Evolutionary conservation across 441 rosid genomes (phyloP).

Genomic region (Populus hybrid): DNA sequence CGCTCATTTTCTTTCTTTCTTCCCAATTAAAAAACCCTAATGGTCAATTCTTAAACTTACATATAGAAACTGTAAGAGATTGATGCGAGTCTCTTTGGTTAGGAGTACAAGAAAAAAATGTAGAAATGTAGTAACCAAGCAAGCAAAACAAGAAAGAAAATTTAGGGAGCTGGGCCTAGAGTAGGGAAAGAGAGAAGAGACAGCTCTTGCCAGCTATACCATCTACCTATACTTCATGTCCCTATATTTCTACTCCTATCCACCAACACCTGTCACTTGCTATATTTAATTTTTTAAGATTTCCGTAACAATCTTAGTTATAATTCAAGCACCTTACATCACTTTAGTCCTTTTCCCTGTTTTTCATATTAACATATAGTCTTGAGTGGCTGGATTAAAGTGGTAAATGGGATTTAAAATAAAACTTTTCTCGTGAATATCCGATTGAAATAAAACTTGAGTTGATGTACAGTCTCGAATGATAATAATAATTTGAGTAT

Average conservation of each 20-base stretch:
- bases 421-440: too few species aligned
- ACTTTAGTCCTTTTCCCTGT: neutral
- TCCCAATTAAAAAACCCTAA: constrained; percentile 20
- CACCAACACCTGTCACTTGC: constrained; percentile 11
- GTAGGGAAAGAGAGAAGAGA: constrained; percentile 18
- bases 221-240: constrained; percentile 18
- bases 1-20: constrained; percentile 49
- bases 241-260: constrained; percentile 3
- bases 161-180: constrained; percentile 1
- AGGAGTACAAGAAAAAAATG: constrained; percentile 1
- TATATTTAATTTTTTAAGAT: neutral
- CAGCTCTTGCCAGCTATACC: constrained; percentile 46
- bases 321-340: neutral
- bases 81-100: neutral
- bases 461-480: too few species aligned
- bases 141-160: neutral
- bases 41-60: constrained; percentile 1
- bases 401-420: too few species aligned
- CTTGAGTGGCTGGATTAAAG: too few species aligned
- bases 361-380: too few species aligned
- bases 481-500: too few species aligned
- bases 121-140: constrained; percentile 7
- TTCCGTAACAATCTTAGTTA: neutral
- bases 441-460: too few species aligned
- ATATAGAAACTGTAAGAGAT: neutral